These are phyloP conservation scores for Mytilinidion resinicola DNA, from an alignment of 495 filamentous ascomycete genomes.

Conservation along the genomic window DNA sequence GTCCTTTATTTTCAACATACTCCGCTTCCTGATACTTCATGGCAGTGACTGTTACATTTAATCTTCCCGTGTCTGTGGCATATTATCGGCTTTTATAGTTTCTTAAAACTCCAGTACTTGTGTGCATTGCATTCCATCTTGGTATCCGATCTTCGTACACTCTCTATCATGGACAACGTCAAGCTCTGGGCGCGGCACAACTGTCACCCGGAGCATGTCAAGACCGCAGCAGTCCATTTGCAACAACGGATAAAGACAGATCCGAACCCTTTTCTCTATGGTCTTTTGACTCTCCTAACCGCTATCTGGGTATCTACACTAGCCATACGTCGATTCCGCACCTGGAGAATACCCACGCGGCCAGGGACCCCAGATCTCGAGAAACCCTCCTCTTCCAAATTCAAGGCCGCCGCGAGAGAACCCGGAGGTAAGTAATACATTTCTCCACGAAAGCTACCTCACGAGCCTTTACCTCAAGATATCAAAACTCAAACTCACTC, in stretches of 20 bases:
- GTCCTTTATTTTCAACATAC: too few species aligned
- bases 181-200: slow-evolving; percentile 23
- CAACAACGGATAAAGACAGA: background rate
- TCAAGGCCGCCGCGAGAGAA: slow-evolving; percentile 22
- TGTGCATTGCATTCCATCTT: background rate
- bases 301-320: slow-evolving; percentile 7
- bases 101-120: too few species aligned
- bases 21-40: too few species aligned
- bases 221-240: background rate
- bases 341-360: background rate
- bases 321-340: background rate
- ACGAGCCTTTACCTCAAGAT: background rate
- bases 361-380: slow-evolving; percentile 32
- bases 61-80: too few species aligned
- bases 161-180: slow-evolving; percentile 15
- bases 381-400: slow-evolving; percentile 22
- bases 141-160: background rate
- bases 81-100: too few species aligned
- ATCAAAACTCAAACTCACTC: slow-evolving; percentile 3
- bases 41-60: too few species aligned
- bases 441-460: background rate
- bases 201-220: slow-evolving; percentile 10
- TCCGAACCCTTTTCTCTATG: slow-evolving; percentile 16
- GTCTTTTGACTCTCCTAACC: slow-evolving; percentile 8
- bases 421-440: slow-evolving; percentile 31